Evolutionary conservation across 2,329 filamentous ascomycete genomes (phyloP), one percentile per base, ranked within the genome.

Genomic region (Clarireedia monteithiana): DNA sequence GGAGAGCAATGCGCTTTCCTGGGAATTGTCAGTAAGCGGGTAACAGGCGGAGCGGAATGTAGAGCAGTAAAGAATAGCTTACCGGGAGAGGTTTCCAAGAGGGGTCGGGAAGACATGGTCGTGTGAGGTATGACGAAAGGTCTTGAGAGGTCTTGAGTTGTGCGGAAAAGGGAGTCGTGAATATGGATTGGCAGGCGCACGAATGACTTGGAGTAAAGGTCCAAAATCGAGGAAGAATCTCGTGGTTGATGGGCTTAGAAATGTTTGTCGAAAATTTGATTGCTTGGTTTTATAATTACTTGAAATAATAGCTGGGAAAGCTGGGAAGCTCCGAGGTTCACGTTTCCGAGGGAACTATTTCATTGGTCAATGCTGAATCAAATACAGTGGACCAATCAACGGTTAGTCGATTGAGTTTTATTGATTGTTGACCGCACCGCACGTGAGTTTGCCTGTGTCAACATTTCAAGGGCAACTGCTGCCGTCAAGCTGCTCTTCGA

Each of bases 1-100:
- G 94, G 62, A 99, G 89, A 68, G 94, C 92, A 71, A 99, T 97
- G 71, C 92, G 90, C 78, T 99, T 99, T 81, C 92, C 92, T 96
- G 67, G 24, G 20, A 34, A 44, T 5, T 24, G 27, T 40, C 30
- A 6, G 12, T 30, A 3, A 5, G 38, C 12, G 17, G 6, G 12
- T 23, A 23, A 44, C 6, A 30, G 27, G 9, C 40, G 38, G 36
- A 24, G 10, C 14, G 6, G 7, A 14, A 20, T 14, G n/a, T n/a
- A 24, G 26, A 30, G 30, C 14, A 20, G 48, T 14, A 27, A 24
- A 30, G 39, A 47, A 49, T 45, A 30, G 68, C 78, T 65, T 80
- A 95, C 91, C 91, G 63, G 91, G 91, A 52, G 91, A 87, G 52
- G 90, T 92, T 71, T 96, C 91, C 64, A 99, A 89, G 58, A 99